Evolutionary conservation across 495 filamentous ascomycete species (phyloP).

Genomic region (Aspergillus nanangensis): DNA sequence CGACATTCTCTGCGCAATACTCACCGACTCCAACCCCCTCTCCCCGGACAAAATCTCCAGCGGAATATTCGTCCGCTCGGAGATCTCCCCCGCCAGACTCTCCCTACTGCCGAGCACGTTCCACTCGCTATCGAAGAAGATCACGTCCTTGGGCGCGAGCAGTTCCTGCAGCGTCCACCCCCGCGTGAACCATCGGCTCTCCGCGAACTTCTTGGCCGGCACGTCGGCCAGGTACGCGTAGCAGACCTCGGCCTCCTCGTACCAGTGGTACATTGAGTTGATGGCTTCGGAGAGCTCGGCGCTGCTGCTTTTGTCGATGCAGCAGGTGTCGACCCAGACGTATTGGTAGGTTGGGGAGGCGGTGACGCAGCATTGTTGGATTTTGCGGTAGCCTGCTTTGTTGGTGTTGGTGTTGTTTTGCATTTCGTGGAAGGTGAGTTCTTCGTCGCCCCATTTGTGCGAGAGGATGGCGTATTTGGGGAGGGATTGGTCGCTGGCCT

Average conservation of each 20-base stretch:
- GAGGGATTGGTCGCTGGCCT: neutral
- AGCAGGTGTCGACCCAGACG: neutral
- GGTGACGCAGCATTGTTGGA: neutral
- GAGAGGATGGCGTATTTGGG: constrained; percentile 2
- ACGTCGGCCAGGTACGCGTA: neutral
- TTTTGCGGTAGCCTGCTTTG: neutral
- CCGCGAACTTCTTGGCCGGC: neutral
- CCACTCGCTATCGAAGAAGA: constrained; percentile 20
- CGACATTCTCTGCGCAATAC: neutral
- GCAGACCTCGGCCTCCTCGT: neutral
- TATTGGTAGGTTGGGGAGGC: neutral
- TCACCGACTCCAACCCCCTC: neutral
- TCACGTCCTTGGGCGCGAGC: constrained; percentile 8
- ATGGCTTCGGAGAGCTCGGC: neutral
- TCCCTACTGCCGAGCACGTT: constrained; percentile 15
- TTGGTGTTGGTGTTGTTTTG: neutral
- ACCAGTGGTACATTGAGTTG: neutral
- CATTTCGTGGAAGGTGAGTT: neutral
- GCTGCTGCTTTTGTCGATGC: neutral
- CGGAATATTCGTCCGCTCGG: constrained; percentile 14
- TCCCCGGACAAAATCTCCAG: neutral
- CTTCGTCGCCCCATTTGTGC: neutral
- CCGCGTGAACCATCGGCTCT: constrained; percentile 7
- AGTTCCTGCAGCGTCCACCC: constrained; percentile 14
- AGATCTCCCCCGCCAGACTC: constrained; percentile 4